Percentiles rank a stretch among this genome's conserved stretches.
Conservation (phyloP, 306 rosid species). For the Prunus mongolica region DNA sequence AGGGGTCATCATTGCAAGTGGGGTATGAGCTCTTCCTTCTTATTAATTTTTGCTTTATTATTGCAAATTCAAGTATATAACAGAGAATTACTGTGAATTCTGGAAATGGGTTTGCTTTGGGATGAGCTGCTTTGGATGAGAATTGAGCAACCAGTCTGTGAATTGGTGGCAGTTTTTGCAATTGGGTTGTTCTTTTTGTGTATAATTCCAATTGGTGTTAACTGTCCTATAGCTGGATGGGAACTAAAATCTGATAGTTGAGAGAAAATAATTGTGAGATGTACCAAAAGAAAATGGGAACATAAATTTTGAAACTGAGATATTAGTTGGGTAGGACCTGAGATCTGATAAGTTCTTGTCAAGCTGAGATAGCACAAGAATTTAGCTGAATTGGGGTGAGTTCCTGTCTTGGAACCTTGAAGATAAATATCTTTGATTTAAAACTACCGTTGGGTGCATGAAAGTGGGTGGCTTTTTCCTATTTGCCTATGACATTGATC, state of each 20-base stretch:
- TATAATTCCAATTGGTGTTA: neutral
- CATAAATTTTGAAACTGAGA: neutral
- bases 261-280: neutral
- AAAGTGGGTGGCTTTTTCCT: conserved; percentile 4
- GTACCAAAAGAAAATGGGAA: neutral
- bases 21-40: conserved; percentile 47
- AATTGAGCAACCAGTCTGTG: neutral
- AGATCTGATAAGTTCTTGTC: conserved; percentile 1
- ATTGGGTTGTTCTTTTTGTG: conserved; percentile 1
- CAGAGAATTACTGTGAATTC: conserved; percentile 4
- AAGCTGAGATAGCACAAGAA: neutral
- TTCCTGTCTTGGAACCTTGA: too few relatives aligned
- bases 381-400: neutral
- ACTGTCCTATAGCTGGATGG: conserved; percentile 9
- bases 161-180: neutral
- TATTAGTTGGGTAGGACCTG: neutral
- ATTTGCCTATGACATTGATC: conserved; percentile 64
- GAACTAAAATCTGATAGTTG: neutral
- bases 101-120: conserved; percentile 7
- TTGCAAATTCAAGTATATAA: neutral
- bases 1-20: conserved; percentile 93
- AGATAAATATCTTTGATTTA: neutral
- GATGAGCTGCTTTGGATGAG: neutral
- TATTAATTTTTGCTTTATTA: neutral
- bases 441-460: neutral